A percentile compares a stretch with the other conserved stretches of the same genome.
Conservation (phyloP, 78 protist genomes). For the Cavenderia fasciculata region DNA sequence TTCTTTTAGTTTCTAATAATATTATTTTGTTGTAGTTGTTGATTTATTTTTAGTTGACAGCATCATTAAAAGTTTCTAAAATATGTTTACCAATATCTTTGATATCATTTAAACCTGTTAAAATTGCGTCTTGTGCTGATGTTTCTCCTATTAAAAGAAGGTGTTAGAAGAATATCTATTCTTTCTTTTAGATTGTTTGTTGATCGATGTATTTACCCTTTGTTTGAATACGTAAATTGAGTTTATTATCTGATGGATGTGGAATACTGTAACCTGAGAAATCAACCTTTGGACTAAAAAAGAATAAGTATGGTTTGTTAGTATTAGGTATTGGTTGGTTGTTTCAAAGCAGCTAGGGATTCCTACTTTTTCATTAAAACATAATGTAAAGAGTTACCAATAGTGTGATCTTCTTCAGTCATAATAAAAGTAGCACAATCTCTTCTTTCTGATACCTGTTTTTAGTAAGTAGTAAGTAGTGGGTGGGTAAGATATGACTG, state of each 20-base stretch:
- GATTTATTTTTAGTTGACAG: conserved; percentile 1
- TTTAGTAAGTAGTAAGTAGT: background rate
- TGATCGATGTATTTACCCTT: conserved; percentile 9
- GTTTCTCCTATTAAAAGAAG: background rate
- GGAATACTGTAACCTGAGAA: conserved; percentile 84
- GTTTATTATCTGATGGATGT: conserved; percentile 80
- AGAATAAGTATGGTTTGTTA: background rate
- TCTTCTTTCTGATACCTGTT: conserved; percentile 66
- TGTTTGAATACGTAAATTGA: conserved; percentile 80
- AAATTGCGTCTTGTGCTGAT: conserved; percentile 62
- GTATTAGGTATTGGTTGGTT: background rate
- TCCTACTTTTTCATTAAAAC: conserved; percentile 75
- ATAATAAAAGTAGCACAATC: conserved; percentile 79
- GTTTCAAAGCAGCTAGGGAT: background rate
- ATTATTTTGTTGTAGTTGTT: too few species aligned
- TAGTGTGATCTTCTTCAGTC: conserved; percentile 78
- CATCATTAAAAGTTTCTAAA: conserved; percentile 49
- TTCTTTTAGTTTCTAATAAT: too few species aligned
- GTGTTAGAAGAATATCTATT: background rate
- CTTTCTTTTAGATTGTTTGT: background rate
- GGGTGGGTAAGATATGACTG: background rate
- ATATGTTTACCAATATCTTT: conserved; percentile 61
- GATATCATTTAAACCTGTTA: conserved; percentile 46
- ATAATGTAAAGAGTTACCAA: conserved; percentile 77
- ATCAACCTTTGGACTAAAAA: conserved; percentile 60